A percentile compares a stretch with the other conserved stretches of the same genome.
Evolutionary conservation across 768 basidiomycete genomes (phyloP).

Genomic region (Termitomyces sp.): DNA sequence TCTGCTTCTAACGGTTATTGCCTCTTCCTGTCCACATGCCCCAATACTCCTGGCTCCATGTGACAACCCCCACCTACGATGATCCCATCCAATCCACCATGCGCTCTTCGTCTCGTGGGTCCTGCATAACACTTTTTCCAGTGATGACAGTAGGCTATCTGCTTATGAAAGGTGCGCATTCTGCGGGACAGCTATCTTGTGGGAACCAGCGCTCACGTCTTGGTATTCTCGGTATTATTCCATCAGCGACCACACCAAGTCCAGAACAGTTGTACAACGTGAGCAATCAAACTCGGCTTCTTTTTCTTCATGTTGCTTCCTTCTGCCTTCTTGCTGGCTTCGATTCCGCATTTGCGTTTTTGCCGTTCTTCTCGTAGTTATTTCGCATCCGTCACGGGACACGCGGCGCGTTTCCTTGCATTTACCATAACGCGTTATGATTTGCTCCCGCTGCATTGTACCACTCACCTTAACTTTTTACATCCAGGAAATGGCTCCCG

Average conservation of each 20-base stretch:
- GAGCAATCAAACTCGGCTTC: conserved; percentile 17
- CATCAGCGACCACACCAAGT: conserved; percentile 42
- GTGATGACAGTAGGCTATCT: conserved; percentile 53
- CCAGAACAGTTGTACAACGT: conserved; percentile 52
- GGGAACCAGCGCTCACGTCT: conserved; percentile 6
- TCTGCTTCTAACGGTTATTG: conserved; percentile 7
- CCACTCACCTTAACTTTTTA: conserved; percentile 6
- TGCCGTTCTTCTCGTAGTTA: conserved; percentile 4
- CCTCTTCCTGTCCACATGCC: neutral
- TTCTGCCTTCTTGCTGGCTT: conserved; percentile 7
- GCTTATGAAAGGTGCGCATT: conserved; percentile 51
- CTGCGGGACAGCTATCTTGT: conserved; percentile 5
- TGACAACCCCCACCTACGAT: conserved; percentile 1
- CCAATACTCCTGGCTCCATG: neutral
- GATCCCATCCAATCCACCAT: neutral
- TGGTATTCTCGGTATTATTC: conserved; percentile 9
- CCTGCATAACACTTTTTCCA: conserved; percentile 16
- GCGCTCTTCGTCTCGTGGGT: conserved; percentile 4
- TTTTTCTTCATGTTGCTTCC: conserved; percentile 3
- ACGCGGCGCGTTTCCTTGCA: conserved; percentile 3
- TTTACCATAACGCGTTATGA: neutral
- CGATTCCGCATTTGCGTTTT: conserved; percentile 5
- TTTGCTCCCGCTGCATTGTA: neutral
- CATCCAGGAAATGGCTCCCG: conserved; percentile 55
- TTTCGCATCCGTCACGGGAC: conserved; percentile 12